Base-by-base conservation (phyloP, 495 filamentous ascomycete genomes). In the Hypoxylon lenormandii region DNA sequence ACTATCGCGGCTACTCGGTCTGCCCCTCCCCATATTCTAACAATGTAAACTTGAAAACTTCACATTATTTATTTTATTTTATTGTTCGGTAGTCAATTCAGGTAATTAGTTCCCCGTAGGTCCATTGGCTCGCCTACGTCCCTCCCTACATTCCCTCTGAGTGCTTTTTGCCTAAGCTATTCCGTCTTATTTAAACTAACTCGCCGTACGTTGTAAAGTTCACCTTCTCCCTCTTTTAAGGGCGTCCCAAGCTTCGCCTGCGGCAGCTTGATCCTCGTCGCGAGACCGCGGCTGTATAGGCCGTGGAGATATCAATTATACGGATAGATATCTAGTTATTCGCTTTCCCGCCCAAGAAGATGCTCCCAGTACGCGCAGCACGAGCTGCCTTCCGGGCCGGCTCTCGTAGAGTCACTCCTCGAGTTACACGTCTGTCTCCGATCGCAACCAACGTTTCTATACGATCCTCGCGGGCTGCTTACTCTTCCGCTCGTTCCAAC, bases 351-450 rank as follows among this genome's bases (percentile, higher is more conserved):
- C 23, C 28, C 15, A 19, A 15, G 10, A 69, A 26, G n/a, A 72
- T 72, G 69, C 36, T 72, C 4, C 54, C 69, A 4, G 48, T 56
- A 23, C 65, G 69, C 49, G 65, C 58, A 19, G 57, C 60, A 19
- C 62, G 62, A 54, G 68, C 47, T 4, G 76, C 77, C 75, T 63
- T 83, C 52, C 66, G 80, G 73, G 80, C 79, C 49, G 80, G 80
- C 55, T 79, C 80, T 69, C 78, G 80, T 52, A 79, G 79, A 61
- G 73, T 70, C 60, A 71, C 76, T 57, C 80, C 80, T 56, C 73
- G 78, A 47, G 64, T 77, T 37, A 69, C 74, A 51, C 77, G 76
- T 55, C 59, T 70, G 50, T 60, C 66, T 40, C 46, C 62, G 16
- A 49, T 67, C 57, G 69, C 72, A 40, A 52, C 72, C 37, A 72